These are phyloP conservation scores for Cyberlindnera maritima DNA, from an alignment of 805 yeast species.

Conservation along the genomic window DNA sequence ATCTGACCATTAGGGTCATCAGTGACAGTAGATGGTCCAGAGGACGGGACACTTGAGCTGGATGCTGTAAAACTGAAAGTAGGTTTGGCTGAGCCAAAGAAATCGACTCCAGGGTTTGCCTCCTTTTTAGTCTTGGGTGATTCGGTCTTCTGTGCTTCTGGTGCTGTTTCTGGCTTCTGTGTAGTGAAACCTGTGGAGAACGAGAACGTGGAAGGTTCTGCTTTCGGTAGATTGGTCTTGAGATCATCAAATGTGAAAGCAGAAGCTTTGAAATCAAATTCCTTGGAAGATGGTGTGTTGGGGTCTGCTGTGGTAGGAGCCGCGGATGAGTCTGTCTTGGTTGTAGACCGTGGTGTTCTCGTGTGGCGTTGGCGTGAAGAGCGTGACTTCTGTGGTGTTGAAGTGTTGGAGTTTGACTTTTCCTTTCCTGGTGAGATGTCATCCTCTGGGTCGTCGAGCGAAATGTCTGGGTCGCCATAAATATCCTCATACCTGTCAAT, in stretches of 20 bases:
- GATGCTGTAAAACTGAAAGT: too few relatives aligned
- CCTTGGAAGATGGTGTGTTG: not conserved
- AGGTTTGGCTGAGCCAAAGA: too few relatives aligned
- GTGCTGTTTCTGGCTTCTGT: not conserved
- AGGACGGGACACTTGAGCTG: too few relatives aligned
- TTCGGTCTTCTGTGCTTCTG: too few relatives aligned
- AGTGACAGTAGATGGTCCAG: too few relatives aligned
- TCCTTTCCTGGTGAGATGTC: too few relatives aligned
- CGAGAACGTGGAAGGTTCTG: not conserved
- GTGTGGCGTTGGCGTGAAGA: not conserved
- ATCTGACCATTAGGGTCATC: too few relatives aligned
- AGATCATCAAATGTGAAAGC: constrained; percentile 7
- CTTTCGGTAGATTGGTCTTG: constrained; percentile 3
- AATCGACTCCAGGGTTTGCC: not conserved
- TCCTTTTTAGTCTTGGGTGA: not conserved
- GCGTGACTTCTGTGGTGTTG: not conserved
- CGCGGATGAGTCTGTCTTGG: not conserved
- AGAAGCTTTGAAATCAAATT: constrained; percentile 1
- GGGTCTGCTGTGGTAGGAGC: not conserved
- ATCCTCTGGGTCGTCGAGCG: not conserved
- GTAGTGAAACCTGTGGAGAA: not conserved
- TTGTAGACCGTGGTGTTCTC: not conserved
- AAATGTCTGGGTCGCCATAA: not conserved
- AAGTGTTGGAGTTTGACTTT: not conserved
- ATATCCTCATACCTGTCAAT: constrained; percentile 1